Conservation (phyloP, 176 grass and related monocot species). For the Ensete ventricosum region DNA sequence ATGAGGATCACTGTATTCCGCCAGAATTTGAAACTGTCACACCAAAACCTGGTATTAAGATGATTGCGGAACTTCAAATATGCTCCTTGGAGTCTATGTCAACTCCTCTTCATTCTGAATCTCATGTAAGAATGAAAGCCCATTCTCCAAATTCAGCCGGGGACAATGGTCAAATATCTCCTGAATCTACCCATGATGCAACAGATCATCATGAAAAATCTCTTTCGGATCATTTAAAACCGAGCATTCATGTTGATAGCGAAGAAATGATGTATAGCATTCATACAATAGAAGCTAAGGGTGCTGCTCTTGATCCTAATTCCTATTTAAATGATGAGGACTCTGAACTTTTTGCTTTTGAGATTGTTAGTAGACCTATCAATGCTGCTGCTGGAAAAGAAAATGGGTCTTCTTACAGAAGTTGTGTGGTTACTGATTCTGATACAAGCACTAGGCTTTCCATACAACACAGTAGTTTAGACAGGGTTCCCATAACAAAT, state of each 20-base stretch:
- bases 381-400: neutral
- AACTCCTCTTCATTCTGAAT: neutral
- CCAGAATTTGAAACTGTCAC: neutral
- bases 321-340: neutral
- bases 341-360: neutral
- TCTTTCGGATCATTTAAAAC: neutral
- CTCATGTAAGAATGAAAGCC: neutral
- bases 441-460: neutral
- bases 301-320: neutral
- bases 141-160: neutral
- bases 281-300: neutral
- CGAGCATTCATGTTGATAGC: neutral
- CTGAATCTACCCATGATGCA: neutral
- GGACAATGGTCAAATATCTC: neutral
- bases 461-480: neutral
- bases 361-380: neutral
- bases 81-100: neutral
- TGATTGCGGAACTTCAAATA: neutral
- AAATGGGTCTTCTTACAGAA: neutral
- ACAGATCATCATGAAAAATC: neutral
- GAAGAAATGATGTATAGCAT: neutral
- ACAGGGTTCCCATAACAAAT: neutral
- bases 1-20: neutral
- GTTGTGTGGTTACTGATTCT: neutral
- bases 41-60: neutral